phyloP scores from a whole-genome alignment of 2,329 filamentous ascomycete genomes.

The Hypoxylon sp. region DNA sequence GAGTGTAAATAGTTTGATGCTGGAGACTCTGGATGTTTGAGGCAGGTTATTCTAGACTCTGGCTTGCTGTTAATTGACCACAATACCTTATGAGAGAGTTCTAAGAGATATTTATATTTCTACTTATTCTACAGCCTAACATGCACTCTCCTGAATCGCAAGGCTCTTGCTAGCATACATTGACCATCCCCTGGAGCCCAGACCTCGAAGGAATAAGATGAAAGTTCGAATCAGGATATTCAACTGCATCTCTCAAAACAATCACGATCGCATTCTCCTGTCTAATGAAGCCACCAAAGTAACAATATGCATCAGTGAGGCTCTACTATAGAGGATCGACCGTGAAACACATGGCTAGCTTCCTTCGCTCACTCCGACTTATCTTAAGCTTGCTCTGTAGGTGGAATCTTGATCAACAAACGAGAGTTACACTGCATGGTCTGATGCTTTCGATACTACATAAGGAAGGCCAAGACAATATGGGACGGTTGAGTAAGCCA shows the following conservation, averaged over 20 bases:
- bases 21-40: neutral
- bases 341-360: constrained; percentile 13
- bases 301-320: constrained; percentile 1
- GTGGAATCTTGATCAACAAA: neutral
- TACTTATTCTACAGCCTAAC: neutral
- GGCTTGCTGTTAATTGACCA: neutral
- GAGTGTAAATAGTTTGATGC: constrained; percentile 27
- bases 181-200: neutral
- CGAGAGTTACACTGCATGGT: neutral
- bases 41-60: constrained; percentile 8
- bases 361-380: neutral
- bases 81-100: neutral
- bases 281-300: neutral
- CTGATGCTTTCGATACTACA: neutral
- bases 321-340: constrained; percentile 10
- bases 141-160: neutral
- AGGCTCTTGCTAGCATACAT: neutral
- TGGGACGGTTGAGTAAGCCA: constrained; percentile 9
- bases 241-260: neutral
- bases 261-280: constrained; percentile 5
- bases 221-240: neutral
- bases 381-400: neutral
- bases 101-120: constrained; percentile 23
- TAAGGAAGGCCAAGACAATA: constrained; percentile 9
- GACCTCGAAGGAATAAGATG: constrained; percentile 2